Percentiles rank a stretch among this genome's conserved stretches.
phyloP scores from a whole-genome alignment of 2,329 filamentous ascomycete genomes.

The Dothidotthia symphoricarpi region DNA sequence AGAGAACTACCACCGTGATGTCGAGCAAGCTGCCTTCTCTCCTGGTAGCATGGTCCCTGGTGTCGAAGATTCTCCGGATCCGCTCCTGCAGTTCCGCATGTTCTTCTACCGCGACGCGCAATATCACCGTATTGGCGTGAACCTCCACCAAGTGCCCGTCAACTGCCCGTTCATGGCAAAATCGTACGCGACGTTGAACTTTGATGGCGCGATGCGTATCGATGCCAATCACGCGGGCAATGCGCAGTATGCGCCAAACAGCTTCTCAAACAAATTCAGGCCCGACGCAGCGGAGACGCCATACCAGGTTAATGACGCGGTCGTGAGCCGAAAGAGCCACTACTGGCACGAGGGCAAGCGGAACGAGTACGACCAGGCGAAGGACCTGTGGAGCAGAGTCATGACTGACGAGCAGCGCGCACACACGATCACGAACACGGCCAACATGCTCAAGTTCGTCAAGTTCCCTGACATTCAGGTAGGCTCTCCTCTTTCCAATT shows the following conservation, averaged over 20 bases:
- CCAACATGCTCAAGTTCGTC: slow-evolving; percentile 47
- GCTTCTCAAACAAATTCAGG: slow-evolving; percentile 53
- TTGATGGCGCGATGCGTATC: slow-evolving; percentile 51
- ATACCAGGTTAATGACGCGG: slow-evolving; percentile 51
- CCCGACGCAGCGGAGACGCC: slow-evolving; percentile 53
- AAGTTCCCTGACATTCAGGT: slow-evolving; percentile 47
- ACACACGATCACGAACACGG: slow-evolving; percentile 53
- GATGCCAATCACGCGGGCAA: slow-evolving; percentile 52
- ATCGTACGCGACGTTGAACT: slow-evolving; percentile 49
- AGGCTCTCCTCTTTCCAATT: slow-evolving; percentile 3
- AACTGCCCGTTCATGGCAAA: slow-evolving; percentile 51
- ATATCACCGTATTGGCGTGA: slow-evolving; percentile 54
- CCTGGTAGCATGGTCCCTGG: slow-evolving; percentile 54
- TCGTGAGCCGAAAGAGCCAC: slow-evolving; percentile 54
- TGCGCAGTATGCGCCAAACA: slow-evolving; percentile 54
- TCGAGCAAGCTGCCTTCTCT: slow-evolving; percentile 43
- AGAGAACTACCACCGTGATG: slow-evolving; percentile 52
- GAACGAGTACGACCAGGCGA: slow-evolving; percentile 54
- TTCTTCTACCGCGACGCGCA: slow-evolving; percentile 47
- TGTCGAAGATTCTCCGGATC: slow-evolving; percentile 44
- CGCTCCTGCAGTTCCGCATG: slow-evolving; percentile 24
- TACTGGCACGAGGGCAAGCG: slow-evolving; percentile 56
- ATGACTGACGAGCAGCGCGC: slow-evolving; percentile 48
- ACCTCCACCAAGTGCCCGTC: slow-evolving; percentile 52
- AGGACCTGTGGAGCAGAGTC: slow-evolving; percentile 50